phyloP scores from a whole-genome alignment of 2,329 filamentous ascomycete species.

The Sporothrix luriei region DNA sequence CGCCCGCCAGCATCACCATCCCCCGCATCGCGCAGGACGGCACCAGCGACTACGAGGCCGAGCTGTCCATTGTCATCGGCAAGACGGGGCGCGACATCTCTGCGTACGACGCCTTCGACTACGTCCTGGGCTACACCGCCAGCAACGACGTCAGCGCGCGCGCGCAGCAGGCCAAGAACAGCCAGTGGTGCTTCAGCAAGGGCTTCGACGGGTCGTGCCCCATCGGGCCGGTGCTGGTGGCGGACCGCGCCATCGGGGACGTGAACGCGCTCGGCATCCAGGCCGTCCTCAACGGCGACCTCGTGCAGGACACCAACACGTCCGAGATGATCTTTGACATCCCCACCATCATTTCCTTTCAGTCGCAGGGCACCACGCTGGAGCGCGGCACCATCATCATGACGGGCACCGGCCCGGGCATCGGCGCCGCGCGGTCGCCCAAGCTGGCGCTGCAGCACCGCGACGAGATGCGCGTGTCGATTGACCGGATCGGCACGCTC shows the following conservation, averaged over 20 bases:
- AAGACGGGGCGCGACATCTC: slow-evolving; percentile 46
- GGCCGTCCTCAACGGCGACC: slow-evolving; percentile 44
- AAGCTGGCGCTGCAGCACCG: slow-evolving; percentile 35
- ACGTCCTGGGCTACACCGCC: slow-evolving; percentile 47
- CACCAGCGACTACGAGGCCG: slow-evolving; percentile 48
- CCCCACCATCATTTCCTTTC: slow-evolving; percentile 43
- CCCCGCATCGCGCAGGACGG: slow-evolving; percentile 44
- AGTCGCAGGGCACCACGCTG: slow-evolving; percentile 46
- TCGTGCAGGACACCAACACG: slow-evolving; percentile 45
- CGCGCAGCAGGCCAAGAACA: slow-evolving; percentile 45
- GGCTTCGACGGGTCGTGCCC: slow-evolving; percentile 45
- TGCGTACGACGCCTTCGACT: slow-evolving; percentile 44
- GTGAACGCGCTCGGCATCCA: slow-evolving; percentile 42
- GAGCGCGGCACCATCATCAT: slow-evolving; percentile 46
- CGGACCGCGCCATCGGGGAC: slow-evolving; percentile 39
- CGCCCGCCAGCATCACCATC: slow-evolving; percentile 40
- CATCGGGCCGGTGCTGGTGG: slow-evolving; percentile 46
- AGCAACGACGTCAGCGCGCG: slow-evolving; percentile 47
- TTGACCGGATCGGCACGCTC: slow-evolving; percentile 45
- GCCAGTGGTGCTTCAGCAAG: slow-evolving; percentile 48
- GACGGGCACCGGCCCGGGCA: slow-evolving; percentile 49
- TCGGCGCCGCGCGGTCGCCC: slow-evolving; percentile 48
- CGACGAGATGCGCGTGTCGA: slow-evolving; percentile 44
- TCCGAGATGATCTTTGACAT: slow-evolving; percentile 47
- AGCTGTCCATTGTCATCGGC: slow-evolving; percentile 45